Conservation (phyloP, 352 stramenopile species). For the Phytophthora crassamura region DNA sequence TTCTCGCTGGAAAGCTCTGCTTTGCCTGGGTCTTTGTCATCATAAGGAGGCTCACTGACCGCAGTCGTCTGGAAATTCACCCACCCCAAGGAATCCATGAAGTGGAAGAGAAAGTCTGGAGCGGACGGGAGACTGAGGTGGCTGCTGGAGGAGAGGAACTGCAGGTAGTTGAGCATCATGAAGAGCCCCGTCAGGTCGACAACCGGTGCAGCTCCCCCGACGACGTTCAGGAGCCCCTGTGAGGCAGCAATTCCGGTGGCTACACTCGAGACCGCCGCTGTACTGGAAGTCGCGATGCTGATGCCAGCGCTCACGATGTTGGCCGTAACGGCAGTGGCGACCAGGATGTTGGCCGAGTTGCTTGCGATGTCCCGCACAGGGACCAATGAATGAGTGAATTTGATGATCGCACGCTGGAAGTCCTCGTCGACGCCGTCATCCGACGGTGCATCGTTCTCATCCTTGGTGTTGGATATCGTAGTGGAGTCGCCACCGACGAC, state of each 20-base stretch:
- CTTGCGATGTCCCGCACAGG: constrained; percentile 45
- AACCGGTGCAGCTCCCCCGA: constrained; percentile 36
- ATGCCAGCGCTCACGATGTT: constrained; percentile 63
- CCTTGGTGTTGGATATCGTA: constrained; percentile 14
- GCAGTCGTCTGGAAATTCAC: constrained; percentile 50
- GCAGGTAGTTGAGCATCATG: constrained; percentile 75
- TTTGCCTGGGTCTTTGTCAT: constrained; percentile 16
- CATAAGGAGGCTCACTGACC: neutral
- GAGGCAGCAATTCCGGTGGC: constrained; percentile 27
- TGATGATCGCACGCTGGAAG: constrained; percentile 32
- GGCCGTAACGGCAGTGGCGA: constrained; percentile 54
- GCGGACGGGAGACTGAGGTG: constrained; percentile 67
- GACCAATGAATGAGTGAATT: constrained; percentile 32
- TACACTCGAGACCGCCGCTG: constrained; percentile 35
- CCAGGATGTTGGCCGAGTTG: constrained; percentile 58
- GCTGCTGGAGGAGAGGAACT: constrained; percentile 73
- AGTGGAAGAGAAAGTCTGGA: constrained; percentile 67
- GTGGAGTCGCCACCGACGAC: constrained; percentile 12
- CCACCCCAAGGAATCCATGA: constrained; percentile 79
- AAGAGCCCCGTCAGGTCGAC: constrained; percentile 62
- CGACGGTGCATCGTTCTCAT: constrained; percentile 3
- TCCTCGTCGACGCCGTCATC: constrained; percentile 17
- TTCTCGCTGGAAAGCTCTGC: constrained; percentile 37
- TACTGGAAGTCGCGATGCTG: constrained; percentile 46
- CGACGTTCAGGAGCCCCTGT: constrained; percentile 34